These are phyloP conservation scores for Cicer chorassanicum DNA, from an alignment of 306 rosid genomes.

Conservation along the genomic window DNA sequence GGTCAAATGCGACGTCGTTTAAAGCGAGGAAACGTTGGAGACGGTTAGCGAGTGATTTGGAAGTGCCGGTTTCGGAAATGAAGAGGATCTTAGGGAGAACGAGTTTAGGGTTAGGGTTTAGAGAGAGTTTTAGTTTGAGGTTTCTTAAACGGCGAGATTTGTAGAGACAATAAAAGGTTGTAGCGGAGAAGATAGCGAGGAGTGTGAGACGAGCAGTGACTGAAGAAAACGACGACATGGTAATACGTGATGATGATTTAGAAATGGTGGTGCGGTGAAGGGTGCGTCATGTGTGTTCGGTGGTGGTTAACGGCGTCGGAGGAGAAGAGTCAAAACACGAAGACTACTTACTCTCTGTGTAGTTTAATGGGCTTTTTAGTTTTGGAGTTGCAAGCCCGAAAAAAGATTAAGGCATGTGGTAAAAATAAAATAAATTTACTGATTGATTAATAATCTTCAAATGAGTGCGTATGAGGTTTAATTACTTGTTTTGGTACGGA, in stretches of 20 bases:
- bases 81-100: constrained; percentile 64
- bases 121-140: constrained; percentile 54
- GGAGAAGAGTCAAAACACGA: background rate
- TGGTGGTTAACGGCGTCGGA: background rate
- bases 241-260: background rate
- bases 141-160: constrained; percentile 75
- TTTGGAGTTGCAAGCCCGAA: background rate
- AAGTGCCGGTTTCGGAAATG: constrained; percentile 80
- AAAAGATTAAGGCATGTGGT: no score
- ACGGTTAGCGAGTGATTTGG: constrained; percentile 78
- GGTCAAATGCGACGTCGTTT: constrained; percentile 62
- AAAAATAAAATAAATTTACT: no score
- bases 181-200: constrained; percentile 86
- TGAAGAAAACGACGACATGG: constrained; percentile 75
- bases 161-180: constrained; percentile 79
- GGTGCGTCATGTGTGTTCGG: background rate
- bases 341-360: background rate
- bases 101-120: constrained; percentile 36
- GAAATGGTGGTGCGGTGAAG: constrained; percentile 4
- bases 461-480: no score
- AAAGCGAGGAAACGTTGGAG: constrained; percentile 59
- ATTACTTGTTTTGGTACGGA: no score
- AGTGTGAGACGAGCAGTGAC: constrained; percentile 69
- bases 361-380: background rate
- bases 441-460: no score